phyloP scores from a whole-genome alignment of 73 alveolate species.

The Blepharisma japonicum region DNA sequence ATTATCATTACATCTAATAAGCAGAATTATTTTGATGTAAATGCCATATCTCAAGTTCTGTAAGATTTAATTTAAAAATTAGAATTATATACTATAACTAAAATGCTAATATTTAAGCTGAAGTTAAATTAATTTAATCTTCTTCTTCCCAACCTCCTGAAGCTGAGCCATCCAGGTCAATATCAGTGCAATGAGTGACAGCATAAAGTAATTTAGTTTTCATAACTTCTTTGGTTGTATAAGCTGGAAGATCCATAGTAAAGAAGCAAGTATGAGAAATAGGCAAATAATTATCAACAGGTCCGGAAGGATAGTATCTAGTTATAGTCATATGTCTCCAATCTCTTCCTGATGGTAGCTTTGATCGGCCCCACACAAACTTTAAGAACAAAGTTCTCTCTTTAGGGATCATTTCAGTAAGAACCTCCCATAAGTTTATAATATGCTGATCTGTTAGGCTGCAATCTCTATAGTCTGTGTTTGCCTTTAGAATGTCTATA shows the following conservation, averaged over 20 bases:
- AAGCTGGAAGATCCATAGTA: slow-evolving; percentile 72
- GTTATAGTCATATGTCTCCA: slow-evolving; percentile 43
- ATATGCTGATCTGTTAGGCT: slow-evolving; percentile 54
- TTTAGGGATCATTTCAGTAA: slow-evolving; percentile 59
- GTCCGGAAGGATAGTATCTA: slow-evolving; percentile 29
- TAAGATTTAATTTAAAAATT: too few species aligned
- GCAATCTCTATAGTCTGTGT: slow-evolving; percentile 67
- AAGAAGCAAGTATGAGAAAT: slow-evolving; percentile 84
- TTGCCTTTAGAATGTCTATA: slow-evolving; percentile 73
- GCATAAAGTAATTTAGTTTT: slow-evolving; percentile 74
- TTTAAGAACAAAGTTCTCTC: slow-evolving; percentile 77
- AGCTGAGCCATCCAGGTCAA: slow-evolving; percentile 53
- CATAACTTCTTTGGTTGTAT: slow-evolving; percentile 65
- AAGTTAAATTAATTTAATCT: neutral
- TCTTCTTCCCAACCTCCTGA: slow-evolving; percentile 27
- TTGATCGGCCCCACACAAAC: slow-evolving; percentile 90
- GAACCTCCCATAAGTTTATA: slow-evolving; percentile 74
- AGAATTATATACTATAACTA: too few species aligned
- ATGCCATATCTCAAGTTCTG: too few species aligned
- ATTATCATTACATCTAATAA: too few species aligned
- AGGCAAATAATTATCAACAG: slow-evolving; percentile 63
- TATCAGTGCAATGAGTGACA: slow-evolving; percentile 75
- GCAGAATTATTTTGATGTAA: too few species aligned
- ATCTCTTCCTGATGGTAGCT: slow-evolving; percentile 68
- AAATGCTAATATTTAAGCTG: neutral